Conservation (phyloP, 495 filamentous ascomycete species). For the Penicillium atrosanguineum region DNA sequence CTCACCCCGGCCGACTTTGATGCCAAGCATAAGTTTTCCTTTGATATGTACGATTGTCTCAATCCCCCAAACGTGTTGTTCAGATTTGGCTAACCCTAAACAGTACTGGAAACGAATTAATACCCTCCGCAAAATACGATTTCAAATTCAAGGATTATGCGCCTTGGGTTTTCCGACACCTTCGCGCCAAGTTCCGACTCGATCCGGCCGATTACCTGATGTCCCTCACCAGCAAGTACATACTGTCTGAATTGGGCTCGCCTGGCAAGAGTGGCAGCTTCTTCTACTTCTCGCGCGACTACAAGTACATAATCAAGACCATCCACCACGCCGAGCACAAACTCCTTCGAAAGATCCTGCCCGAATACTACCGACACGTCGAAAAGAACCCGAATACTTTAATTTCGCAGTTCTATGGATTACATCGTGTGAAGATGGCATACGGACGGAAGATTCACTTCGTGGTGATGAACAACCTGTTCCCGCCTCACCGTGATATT, state of each 20-base stretch:
- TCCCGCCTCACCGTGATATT: conserved; percentile 95
- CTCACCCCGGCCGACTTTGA: conserved; percentile 88
- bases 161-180: conserved; percentile 95
- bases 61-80: neutral
- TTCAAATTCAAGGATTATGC: conserved; percentile 99
- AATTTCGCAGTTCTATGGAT: conserved; percentile 95
- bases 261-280: conserved; percentile 98
- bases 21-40: conserved; percentile 93
- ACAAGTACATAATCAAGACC: conserved; percentile 99
- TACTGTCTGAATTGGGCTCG: conserved; percentile 93
- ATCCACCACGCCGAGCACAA: conserved; percentile 98
- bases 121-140: conserved; percentile 97
- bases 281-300: conserved; percentile 99
- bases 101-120: conserved; percentile 93
- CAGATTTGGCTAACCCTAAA: conserved; percentile 17
- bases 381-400: conserved; percentile 92
- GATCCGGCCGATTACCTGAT: conserved; percentile 98
- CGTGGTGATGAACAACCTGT: conserved; percentile 99
- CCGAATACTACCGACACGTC: conserved; percentile 93
- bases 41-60: conserved; percentile 80
- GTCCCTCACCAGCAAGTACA: conserved; percentile 98
- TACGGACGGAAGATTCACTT: conserved; percentile 99
- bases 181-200: conserved; percentile 82
- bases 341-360: conserved; percentile 85
- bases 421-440: conserved; percentile 97